phyloP scores from a whole-genome alignment of 169 alveolate genomes.

The Plasmodium reichenowi region DNA sequence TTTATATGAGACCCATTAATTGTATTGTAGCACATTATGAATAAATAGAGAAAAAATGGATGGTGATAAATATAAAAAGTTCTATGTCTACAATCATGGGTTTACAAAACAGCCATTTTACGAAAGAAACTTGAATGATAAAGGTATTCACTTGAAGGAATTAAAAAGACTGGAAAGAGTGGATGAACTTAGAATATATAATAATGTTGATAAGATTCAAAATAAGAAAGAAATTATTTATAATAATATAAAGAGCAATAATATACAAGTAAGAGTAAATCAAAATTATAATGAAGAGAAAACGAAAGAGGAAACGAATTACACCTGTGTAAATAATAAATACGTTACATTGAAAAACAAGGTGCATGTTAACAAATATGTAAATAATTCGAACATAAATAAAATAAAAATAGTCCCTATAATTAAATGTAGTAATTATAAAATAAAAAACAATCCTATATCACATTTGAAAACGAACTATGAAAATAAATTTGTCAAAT shows the following conservation, averaged over 20 bases:
- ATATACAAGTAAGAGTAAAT: background rate
- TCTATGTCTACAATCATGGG: constrained; percentile 32
- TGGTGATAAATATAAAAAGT: constrained; percentile 4
- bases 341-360: no score
- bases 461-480: no score
- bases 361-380: background rate
- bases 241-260: background rate
- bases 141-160: background rate
- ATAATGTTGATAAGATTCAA: constrained; percentile 1
- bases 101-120: background rate
- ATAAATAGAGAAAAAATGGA: constrained; percentile 13
- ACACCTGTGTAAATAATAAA: no score
- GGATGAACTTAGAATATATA: background rate
- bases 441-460: background rate
- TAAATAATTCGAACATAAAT: background rate
- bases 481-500: no score
- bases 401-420: background rate
- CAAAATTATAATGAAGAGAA: background rate
- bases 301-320: no score
- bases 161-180: background rate
- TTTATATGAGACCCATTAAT: no score
- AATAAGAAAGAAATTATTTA: background rate
- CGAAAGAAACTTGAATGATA: background rate
- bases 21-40: background rate
- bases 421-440: background rate